These are phyloP conservation scores for Cyberlindnera petersonii DNA, from an alignment of 805 yeast species.

Conservation along the genomic window DNA sequence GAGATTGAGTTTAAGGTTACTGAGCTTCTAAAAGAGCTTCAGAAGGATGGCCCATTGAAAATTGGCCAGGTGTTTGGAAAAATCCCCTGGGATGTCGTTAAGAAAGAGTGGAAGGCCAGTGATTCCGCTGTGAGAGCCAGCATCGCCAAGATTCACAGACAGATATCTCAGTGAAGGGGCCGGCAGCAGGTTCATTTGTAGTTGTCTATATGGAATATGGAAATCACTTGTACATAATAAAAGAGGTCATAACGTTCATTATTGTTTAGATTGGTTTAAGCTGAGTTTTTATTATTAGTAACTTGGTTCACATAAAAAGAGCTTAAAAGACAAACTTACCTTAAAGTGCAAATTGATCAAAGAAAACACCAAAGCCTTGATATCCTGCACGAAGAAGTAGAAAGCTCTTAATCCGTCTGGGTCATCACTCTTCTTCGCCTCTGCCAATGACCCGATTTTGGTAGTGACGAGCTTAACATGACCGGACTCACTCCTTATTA, in stretches of 20 bases:
- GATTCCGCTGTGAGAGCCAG: conserved; percentile 30
- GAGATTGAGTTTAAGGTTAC: conserved; percentile 36
- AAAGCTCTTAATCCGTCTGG: conserved; percentile 43
- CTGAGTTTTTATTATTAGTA: conserved; percentile 1
- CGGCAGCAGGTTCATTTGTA: too few species aligned
- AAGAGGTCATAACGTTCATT: conserved; percentile 3
- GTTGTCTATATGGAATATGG: conserved; percentile 3
- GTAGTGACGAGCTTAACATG: conserved; percentile 22
- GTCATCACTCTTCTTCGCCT: conserved; percentile 37
- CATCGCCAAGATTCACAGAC: conserved; percentile 27
- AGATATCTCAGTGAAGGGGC: neutral
- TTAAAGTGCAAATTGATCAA: conserved; percentile 40
- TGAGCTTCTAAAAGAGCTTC: conserved; percentile 24
- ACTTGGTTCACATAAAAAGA: neutral
- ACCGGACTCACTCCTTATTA: conserved; percentile 32
- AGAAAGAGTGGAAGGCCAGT: conserved; percentile 37
- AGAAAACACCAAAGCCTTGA: conserved; percentile 41
- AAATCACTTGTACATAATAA: conserved; percentile 6
- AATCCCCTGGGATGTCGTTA: conserved; percentile 31
- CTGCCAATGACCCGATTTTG: conserved; percentile 37
- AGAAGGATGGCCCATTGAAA: conserved; percentile 21
- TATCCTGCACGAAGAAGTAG: conserved; percentile 40
- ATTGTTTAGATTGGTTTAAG: conserved; percentile 13
- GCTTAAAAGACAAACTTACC: conserved; percentile 19
- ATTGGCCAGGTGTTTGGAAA: conserved; percentile 31